phyloP scores from a whole-genome alignment of 2,329 filamentous ascomycete species.

The Metarhizium rileyi region DNA sequence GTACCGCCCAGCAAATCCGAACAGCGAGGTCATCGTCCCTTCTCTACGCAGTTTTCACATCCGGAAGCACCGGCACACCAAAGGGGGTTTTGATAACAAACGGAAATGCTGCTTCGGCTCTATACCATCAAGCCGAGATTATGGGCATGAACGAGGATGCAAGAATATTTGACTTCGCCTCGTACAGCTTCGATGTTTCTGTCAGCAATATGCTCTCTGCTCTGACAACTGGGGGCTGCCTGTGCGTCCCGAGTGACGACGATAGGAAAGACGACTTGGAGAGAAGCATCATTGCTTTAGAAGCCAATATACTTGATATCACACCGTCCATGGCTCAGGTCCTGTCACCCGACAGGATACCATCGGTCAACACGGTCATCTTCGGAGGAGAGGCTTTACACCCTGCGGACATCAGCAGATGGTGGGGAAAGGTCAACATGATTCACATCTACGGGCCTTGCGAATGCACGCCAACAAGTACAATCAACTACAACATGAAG shows the following conservation, averaged over 20 bases:
- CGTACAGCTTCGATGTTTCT: constrained; percentile 7
- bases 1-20: background rate
- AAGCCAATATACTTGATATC: background rate
- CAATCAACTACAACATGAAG: background rate
- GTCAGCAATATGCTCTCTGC: constrained; percentile 4
- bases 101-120: constrained; percentile 3
- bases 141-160: background rate
- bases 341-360: background rate
- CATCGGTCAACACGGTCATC: background rate
- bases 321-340: constrained; percentile 5
- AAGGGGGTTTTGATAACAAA: constrained; percentile 12
- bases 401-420: background rate
- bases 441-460: constrained; percentile 5
- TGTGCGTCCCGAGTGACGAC: constrained; percentile 3
- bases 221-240: constrained; percentile 6
- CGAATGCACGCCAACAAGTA: constrained; percentile 1
- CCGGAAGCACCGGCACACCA: constrained; percentile 13
- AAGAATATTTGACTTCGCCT: constrained; percentile 8
- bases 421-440: background rate
- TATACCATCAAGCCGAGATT: constrained; percentile 1
- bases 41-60: constrained; percentile 9
- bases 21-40: background rate
- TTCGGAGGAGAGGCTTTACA: constrained; percentile 1
- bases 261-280: constrained; percentile 2
- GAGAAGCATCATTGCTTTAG: background rate